Evolutionary conservation across 345 rosid species (phyloP).

Genomic region (Populus nigra): DNA sequence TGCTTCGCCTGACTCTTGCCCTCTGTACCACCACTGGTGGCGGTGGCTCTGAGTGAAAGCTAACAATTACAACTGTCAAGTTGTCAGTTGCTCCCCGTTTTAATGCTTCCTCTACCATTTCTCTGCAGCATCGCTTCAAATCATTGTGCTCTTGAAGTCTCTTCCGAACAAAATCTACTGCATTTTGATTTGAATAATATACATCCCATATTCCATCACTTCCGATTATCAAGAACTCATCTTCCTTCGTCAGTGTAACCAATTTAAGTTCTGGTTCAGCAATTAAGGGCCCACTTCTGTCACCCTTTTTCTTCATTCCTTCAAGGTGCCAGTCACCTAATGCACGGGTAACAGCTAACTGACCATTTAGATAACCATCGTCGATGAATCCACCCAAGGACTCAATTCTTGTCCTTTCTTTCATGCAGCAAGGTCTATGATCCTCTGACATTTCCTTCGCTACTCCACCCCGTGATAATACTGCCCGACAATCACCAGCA

Average conservation of each 20-base stretch:
- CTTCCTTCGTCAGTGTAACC: slow-evolving; percentile 55
- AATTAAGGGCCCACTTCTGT: slow-evolving; percentile 55
- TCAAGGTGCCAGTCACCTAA: slow-evolving; percentile 79
- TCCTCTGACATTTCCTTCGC: slow-evolving; percentile 75
- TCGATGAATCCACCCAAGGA: slow-evolving; percentile 61
- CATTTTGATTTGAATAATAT: slow-evolving; percentile 69
- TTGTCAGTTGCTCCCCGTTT: slow-evolving; percentile 63
- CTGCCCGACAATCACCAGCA: slow-evolving; percentile 91
- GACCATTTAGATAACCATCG: slow-evolving; percentile 75
- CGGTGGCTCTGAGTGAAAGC: slow-evolving; percentile 65
- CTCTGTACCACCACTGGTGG: slow-evolving; percentile 42
- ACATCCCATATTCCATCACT: slow-evolving; percentile 91
- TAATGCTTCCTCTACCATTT: slow-evolving; percentile 72
- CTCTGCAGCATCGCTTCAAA: slow-evolving; percentile 59
- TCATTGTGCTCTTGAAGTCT: slow-evolving; percentile 75
- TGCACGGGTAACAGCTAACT: slow-evolving; percentile 68
- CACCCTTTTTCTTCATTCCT: slow-evolving; percentile 52
- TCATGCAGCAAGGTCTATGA: slow-evolving; percentile 60
- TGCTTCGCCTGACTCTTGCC: slow-evolving; percentile 51
- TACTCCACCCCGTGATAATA: slow-evolving; percentile 56
- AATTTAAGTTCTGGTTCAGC: slow-evolving; percentile 79
- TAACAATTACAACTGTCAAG: slow-evolving; percentile 66
- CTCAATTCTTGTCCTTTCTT: slow-evolving; percentile 59
- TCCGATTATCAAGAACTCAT: slow-evolving; percentile 75
- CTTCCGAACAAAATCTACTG: slow-evolving; percentile 67